phyloP scores from a whole-genome alignment of 208 protist genomes.

The Endotrypanum monterogeii region DNA sequence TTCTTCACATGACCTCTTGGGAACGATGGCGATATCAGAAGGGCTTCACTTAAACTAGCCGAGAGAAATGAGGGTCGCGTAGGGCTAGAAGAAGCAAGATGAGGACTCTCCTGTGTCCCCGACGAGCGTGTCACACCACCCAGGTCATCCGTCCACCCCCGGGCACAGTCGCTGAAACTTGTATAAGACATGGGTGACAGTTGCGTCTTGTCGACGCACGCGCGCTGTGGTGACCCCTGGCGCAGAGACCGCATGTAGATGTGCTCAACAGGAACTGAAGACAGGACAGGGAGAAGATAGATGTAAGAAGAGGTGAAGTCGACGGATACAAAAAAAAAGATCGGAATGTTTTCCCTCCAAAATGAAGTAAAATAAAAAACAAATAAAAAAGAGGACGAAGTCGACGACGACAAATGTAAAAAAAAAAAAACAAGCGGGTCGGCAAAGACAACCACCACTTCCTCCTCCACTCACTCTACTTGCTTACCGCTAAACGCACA shows the following conservation, averaged over 20 bases:
- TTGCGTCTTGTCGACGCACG: not conserved
- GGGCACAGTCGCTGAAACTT: conserved; percentile 9
- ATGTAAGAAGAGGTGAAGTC: not conserved
- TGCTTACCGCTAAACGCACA: too few species aligned
- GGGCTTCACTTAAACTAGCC: not conserved
- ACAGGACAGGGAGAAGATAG: too few species aligned
- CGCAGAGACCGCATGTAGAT: not conserved
- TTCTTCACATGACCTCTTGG: not conserved
- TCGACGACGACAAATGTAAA: too few species aligned
- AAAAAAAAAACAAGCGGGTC: too few species aligned
- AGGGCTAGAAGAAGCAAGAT: conserved; percentile 10
- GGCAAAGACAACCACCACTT: too few species aligned
- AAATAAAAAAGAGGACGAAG: not conserved
- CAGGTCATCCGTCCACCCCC: conserved; percentile 8
- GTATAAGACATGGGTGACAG: not conserved
- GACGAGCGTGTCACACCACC: conserved; percentile 27
- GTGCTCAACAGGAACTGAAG: too few species aligned
- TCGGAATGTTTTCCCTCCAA: not conserved
- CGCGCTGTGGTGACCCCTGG: not conserved
- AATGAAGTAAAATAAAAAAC: not conserved
- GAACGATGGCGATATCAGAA: not conserved
- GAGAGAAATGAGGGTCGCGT: conserved; percentile 10
- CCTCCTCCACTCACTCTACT: too few species aligned
- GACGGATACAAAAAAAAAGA: not conserved
- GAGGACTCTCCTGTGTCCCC: conserved; percentile 12